These are phyloP conservation scores for Paraurostyla sp. DNA, from an alignment of 73 alveolate genomes.

Conservation along the genomic window DNA sequence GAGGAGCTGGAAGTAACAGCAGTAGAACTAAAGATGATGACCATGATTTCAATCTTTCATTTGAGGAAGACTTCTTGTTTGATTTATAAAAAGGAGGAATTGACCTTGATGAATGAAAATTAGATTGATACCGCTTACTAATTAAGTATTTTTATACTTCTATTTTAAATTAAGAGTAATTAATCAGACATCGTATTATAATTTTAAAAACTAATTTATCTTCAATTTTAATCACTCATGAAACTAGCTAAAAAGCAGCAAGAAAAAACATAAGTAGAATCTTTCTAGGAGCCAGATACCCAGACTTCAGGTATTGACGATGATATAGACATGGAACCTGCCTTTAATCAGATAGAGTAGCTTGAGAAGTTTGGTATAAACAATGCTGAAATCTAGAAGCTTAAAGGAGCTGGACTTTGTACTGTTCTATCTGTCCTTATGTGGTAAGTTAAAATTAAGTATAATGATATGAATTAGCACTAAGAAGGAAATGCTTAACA, in stretches of 20 bases:
- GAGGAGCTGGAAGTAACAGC: slow-evolving; percentile 17
- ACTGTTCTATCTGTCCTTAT: slow-evolving; percentile 77
- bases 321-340: slow-evolving; percentile 21
- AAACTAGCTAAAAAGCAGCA: slow-evolving; percentile 46
- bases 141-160: not conserved
- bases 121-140: not conserved
- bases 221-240: too few relatives aligned
- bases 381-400: slow-evolving; percentile 75
- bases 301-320: not conserved
- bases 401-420: slow-evolving; percentile 80
- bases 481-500: slow-evolving; percentile 91
- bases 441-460: slow-evolving; percentile 61
- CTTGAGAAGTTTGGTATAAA: slow-evolving; percentile 75
- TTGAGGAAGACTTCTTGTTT: slow-evolving; percentile 37
- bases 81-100: slow-evolving; percentile 36
- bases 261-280: not conserved
- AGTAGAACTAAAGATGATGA: slow-evolving; percentile 44
- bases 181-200: not conserved
- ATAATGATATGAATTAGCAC: slow-evolving; percentile 74
- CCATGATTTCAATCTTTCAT: slow-evolving; percentile 22
- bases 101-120: slow-evolving; percentile 3
- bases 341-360: slow-evolving; percentile 70
- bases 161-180: not conserved
- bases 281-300: not conserved
- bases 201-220: not conserved